A percentile compares a stretch with the other conserved stretches of the same genome.
These are phyloP conservation scores for Cajanus cajan DNA, from an alignment of 306 rosid genomes.

Conservation along the genomic window DNA sequence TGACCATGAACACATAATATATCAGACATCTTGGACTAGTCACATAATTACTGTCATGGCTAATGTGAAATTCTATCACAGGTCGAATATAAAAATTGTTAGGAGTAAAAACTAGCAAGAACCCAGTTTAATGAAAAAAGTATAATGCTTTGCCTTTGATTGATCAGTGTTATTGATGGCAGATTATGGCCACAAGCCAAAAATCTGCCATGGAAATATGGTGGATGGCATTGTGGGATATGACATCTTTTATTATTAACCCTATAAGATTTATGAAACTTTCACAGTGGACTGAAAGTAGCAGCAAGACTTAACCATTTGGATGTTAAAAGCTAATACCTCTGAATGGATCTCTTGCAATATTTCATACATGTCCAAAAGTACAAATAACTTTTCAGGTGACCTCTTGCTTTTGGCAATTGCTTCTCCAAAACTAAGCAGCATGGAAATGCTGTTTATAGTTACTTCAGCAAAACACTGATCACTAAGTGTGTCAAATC, in stretches of 20 bases:
- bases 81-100: not conserved
- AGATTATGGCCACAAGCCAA: too few species aligned
- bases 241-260: not conserved
- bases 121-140: not conserved
- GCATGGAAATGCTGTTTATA: constrained; percentile 61
- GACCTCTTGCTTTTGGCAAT: constrained; percentile 90
- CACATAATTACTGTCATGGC: not conserved
- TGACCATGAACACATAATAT: constrained; percentile 1
- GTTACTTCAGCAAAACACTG: constrained; percentile 85
- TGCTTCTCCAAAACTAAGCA: constrained; percentile 85
- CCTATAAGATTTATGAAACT: not conserved
- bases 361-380: constrained; percentile 86
- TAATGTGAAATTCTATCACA: not conserved
- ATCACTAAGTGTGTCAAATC: constrained; percentile 67
- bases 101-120: not conserved
- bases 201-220: too few species aligned
- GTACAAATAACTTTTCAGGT: constrained; percentile 88
- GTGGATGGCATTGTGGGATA: too few species aligned
- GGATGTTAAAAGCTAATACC: constrained; percentile 41
- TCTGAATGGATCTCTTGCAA: constrained; percentile 82
- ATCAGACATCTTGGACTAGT: not conserved
- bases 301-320: not conserved
- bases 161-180: too few species aligned
- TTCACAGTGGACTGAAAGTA: not conserved
- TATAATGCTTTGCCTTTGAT: not conserved